Evolutionary conservation across 805 yeast genomes (phyloP).

Genomic region (Komagataella pseudopastoris): DNA sequence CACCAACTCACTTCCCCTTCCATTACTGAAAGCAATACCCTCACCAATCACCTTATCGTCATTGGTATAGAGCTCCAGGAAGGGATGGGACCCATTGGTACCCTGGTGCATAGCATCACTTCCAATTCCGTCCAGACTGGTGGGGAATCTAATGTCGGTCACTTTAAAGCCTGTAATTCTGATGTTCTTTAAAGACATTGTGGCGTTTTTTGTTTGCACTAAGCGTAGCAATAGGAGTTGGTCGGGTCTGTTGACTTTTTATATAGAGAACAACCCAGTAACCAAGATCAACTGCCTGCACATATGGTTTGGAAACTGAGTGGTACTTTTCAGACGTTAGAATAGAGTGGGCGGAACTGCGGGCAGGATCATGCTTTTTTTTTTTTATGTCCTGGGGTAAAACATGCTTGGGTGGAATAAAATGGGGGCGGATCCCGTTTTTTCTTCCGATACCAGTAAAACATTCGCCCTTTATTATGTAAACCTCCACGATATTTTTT

Average conservation of each 20-base stretch:
- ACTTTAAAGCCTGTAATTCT: conserved; percentile 1
- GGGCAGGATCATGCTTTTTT: neutral
- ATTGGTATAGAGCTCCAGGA: conserved; percentile 18
- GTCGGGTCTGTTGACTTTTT: neutral
- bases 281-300: neutral
- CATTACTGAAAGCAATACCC: conserved; percentile 29
- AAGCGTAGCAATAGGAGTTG: neutral
- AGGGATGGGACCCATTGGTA: conserved; percentile 25
- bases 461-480: neutral
- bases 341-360: neutral
- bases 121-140: conserved; percentile 23
- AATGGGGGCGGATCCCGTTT: neutral
- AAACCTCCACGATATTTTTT: neutral
- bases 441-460: neutral
- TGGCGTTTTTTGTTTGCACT: neutral
- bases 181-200: neutral
- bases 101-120: conserved; percentile 31
- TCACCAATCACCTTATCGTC: conserved; percentile 17
- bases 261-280: neutral
- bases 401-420: neutral
- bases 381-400: neutral
- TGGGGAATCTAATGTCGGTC: conserved; percentile 23
- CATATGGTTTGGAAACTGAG: neutral
- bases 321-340: neutral
- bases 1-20: conserved; percentile 23